phyloP scores from a whole-genome alignment of 106 monocot species.

The Phalaenopsis equestris region DNA sequence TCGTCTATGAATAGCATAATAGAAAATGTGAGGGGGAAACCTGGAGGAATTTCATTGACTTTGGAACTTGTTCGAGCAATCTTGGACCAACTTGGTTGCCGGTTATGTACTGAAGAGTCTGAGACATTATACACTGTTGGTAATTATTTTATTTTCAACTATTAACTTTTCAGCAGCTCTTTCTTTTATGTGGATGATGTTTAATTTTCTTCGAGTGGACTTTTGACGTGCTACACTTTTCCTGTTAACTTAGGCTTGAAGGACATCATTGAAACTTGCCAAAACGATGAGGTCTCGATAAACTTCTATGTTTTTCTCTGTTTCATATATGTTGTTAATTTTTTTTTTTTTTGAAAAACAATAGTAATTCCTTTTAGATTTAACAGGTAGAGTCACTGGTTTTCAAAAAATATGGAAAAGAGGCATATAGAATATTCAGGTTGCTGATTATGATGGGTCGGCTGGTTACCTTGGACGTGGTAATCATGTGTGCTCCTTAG shows the following conservation, averaged over 20 bases:
- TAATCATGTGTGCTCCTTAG: constrained; percentile 18
- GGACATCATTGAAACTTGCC: constrained; percentile 45
- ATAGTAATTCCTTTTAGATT: constrained; percentile 5
- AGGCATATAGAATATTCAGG: constrained; percentile 73
- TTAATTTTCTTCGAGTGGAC: background rate
- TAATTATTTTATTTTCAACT: constrained; percentile 12
- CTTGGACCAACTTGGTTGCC: constrained; percentile 58
- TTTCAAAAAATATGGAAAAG: constrained; percentile 62
- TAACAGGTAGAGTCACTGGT: constrained; percentile 65
- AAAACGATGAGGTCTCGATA: constrained; percentile 64
- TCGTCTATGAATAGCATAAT: constrained; percentile 64
- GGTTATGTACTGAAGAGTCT: constrained; percentile 26
- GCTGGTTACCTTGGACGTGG: constrained; percentile 48
- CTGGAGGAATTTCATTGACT: constrained; percentile 50
- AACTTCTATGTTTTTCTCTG: background rate
- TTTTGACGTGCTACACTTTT: constrained; percentile 6
- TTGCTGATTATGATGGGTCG: constrained; percentile 29
- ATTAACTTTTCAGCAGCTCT: background rate
- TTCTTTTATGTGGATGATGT: background rate
- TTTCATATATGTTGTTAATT: background rate
- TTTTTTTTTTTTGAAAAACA: background rate
- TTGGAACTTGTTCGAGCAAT: constrained; percentile 43
- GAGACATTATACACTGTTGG: constrained; percentile 39
- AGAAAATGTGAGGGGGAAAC: constrained; percentile 49
- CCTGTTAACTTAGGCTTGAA: constrained; percentile 45